phyloP scores from a whole-genome alignment of 2,329 filamentous ascomycete species.

The Pleoardoris graminearum region DNA sequence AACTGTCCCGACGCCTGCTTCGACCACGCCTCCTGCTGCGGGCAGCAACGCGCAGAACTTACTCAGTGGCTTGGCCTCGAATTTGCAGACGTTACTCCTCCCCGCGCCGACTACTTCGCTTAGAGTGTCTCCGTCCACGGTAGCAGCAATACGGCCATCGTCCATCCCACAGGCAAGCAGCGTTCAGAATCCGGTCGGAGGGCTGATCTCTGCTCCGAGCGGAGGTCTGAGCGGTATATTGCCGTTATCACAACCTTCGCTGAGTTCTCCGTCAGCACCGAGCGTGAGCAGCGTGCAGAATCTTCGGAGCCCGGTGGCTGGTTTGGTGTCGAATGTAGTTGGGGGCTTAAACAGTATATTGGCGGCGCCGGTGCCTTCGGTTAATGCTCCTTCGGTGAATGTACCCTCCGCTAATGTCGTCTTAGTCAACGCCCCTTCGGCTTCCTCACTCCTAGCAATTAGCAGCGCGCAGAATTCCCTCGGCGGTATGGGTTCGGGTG shows the following conservation, averaged over 20 bases:
- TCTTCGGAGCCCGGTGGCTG: neutral
- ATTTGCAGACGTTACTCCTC: neutral
- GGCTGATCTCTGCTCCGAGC: neutral
- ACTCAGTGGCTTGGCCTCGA: neutral
- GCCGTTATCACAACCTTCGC: neutral
- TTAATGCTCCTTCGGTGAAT: neutral
- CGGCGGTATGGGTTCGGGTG: neutral
- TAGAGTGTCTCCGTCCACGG: neutral
- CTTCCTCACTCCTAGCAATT: neutral
- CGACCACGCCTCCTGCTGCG: neutral
- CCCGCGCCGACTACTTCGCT: neutral
- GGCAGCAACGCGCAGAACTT: neutral
- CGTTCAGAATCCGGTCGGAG: neutral
- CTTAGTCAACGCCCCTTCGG: no score
- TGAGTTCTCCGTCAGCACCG: neutral
- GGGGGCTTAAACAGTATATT: neutral
- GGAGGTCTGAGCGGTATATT: neutral
- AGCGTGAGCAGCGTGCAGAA: neutral
- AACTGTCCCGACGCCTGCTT: neutral
- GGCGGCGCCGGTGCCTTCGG: neutral
- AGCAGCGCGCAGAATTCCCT: neutral
- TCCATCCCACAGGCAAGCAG: neutral
- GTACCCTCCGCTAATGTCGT: neutral
- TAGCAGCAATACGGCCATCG: neutral
- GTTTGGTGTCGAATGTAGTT: neutral